phyloP scores from a whole-genome alignment of 2,329 filamentous ascomycete genomes.

The Arachnopeziza araneosa region DNA sequence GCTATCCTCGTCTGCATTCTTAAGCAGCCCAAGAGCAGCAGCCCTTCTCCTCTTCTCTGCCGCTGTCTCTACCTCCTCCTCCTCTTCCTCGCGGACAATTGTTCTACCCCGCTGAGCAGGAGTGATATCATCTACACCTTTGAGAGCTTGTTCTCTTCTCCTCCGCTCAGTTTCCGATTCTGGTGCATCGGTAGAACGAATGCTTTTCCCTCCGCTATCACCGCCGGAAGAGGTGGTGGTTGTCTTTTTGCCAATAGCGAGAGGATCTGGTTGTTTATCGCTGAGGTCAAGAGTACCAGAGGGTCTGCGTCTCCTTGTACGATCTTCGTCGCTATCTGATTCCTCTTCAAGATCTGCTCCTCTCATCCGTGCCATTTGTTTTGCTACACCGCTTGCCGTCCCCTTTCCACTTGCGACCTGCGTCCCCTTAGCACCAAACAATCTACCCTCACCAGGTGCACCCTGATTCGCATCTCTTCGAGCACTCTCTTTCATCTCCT shows the following conservation, averaged over 20 bases:
- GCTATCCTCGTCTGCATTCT: slow-evolving; percentile 15
- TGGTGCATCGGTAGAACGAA: slow-evolving; percentile 25
- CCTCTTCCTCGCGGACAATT: slow-evolving; percentile 18
- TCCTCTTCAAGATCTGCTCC: slow-evolving; percentile 12
- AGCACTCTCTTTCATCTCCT: slow-evolving; percentile 26
- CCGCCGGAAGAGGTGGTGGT: background rate
- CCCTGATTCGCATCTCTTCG: slow-evolving; percentile 25
- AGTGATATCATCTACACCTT: slow-evolving; percentile 37
- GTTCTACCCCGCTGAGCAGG: slow-evolving; percentile 11
- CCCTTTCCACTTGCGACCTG: slow-evolving; percentile 10
- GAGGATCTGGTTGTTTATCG: background rate
- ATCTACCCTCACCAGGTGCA: slow-evolving; percentile 18
- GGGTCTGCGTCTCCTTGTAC: background rate
- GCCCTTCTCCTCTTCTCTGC: slow-evolving; percentile 69
- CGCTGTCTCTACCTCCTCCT: slow-evolving; percentile 53
- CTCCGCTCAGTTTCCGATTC: slow-evolving; percentile 68
- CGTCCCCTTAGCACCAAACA: slow-evolving; percentile 34
- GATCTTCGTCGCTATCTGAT: slow-evolving; percentile 2
- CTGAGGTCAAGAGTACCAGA: background rate
- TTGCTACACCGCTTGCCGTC: slow-evolving; percentile 14
- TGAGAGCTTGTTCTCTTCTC: slow-evolving; percentile 52
- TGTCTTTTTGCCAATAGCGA: background rate
- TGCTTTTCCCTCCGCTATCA: background rate
- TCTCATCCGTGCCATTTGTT: slow-evolving; percentile 11
- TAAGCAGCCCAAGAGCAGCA: slow-evolving; percentile 61